phyloP scores from a whole-genome alignment of 1,139 yeast genomes.

The Suhomyces guaymorum region DNA sequence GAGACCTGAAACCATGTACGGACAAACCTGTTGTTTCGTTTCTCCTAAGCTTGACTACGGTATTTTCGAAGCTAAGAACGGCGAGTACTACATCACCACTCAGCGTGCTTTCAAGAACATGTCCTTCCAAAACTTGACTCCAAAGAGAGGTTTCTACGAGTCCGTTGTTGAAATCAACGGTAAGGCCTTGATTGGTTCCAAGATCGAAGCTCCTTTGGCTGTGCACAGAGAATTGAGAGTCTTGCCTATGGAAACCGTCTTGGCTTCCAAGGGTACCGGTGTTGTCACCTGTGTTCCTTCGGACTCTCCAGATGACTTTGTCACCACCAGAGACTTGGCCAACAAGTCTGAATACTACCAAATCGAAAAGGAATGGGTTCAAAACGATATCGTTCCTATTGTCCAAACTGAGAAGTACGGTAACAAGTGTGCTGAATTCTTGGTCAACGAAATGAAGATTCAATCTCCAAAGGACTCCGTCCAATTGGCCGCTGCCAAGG shows the following conservation, averaged over 20 bases:
- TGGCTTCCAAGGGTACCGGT: slow-evolving; percentile 97
- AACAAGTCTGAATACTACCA: slow-evolving; percentile 91
- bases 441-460: slow-evolving; percentile 86
- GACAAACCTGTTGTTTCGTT: slow-evolving; percentile 97
- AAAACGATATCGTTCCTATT: slow-evolving; percentile 69
- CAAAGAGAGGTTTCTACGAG: slow-evolving; percentile 75
- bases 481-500: slow-evolving; percentile 89
- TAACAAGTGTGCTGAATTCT: slow-evolving; percentile 79
- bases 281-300: slow-evolving; percentile 98
- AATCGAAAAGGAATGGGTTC: slow-evolving; percentile 85
- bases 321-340: slow-evolving; percentile 79
- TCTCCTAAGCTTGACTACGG: slow-evolving; percentile 95
- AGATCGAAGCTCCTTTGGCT: slow-evolving; percentile 83
- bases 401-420: slow-evolving; percentile 86
- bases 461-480: slow-evolving; percentile 91
- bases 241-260: slow-evolving; percentile 96
- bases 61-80: slow-evolving; percentile 81
- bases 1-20: slow-evolving; percentile 99
- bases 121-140: slow-evolving; percentile 93
- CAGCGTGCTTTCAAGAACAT: slow-evolving; percentile 98
- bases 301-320: slow-evolving; percentile 95
- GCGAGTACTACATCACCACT: slow-evolving; percentile 79
- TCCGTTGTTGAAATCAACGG: slow-evolving; percentile 68
- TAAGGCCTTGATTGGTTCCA: slow-evolving; percentile 76
- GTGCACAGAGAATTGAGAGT: slow-evolving; percentile 71